Conservation (phyloP, 2,329 filamentous ascomycete genomes). For the Penicillium oxalicum region DNA sequence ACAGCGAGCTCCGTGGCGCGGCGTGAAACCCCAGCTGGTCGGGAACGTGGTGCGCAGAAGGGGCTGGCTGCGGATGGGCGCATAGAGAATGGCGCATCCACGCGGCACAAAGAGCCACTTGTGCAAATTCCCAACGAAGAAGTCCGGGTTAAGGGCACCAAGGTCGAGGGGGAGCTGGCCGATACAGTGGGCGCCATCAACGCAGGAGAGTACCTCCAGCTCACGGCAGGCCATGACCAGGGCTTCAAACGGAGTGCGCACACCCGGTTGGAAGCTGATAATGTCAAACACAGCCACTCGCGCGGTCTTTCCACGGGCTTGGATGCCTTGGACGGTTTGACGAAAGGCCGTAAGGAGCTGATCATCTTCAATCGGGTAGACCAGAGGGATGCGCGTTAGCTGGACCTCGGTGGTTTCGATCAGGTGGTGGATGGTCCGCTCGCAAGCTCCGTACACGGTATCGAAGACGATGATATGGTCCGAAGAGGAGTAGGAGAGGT, state of each 20-base stretch:
- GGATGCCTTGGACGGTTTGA: slow-evolving; percentile 7
- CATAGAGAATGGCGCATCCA: slow-evolving; percentile 70
- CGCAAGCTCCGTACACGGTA: slow-evolving; percentile 69
- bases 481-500: slow-evolving; percentile 53
- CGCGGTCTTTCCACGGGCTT: slow-evolving; percentile 9
- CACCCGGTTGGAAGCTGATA: slow-evolving; percentile 66
- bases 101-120: slow-evolving; percentile 78
- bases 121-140: slow-evolving; percentile 74
- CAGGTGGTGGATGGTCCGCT: slow-evolving; percentile 63
- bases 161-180: slow-evolving; percentile 69
- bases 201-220: slow-evolving; percentile 58
- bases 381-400: slow-evolving; percentile 44
- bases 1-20: slow-evolving; percentile 22
- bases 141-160: slow-evolving; percentile 62
- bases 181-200: slow-evolving; percentile 75
- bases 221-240: slow-evolving; percentile 58
- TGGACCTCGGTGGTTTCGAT: slow-evolving; percentile 53
- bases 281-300: slow-evolving; percentile 70
- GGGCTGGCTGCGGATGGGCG: slow-evolving; percentile 64
- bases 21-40: slow-evolving; percentile 66
- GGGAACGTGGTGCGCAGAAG: slow-evolving; percentile 65
- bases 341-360: slow-evolving; percentile 46
- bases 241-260: slow-evolving; percentile 66
- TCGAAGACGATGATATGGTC: slow-evolving; percentile 62
- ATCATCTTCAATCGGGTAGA: slow-evolving; percentile 63